Base-by-base conservation (phyloP, 306 rosid species). In the Notholithocarpus densiflorus region DNA sequence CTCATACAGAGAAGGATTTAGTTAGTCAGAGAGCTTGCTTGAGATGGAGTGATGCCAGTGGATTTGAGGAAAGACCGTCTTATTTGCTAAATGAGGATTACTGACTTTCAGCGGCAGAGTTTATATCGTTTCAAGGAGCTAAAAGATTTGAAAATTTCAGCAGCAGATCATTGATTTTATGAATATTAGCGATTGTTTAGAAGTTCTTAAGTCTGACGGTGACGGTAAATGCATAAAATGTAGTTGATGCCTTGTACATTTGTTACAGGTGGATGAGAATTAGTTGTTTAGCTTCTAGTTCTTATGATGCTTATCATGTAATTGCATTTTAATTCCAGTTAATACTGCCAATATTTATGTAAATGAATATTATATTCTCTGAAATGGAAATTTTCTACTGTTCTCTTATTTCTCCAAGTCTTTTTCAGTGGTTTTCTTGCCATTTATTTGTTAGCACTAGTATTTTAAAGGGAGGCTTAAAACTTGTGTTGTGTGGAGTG, bases 241-340 rank as follows among this genome's bases (percentile, higher is more conserved):
- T 76, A 75, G 84, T 56, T 69, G 88, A 85, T 88, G 88, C 87
- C 82, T 78, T 92, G 90, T 92, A 89, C 88, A 88, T 87, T 78
- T 79, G 78, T 86, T 54, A 89, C 88, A 62, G 76, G 86, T 87
- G 83, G 89, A 79, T 73, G 81, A 81, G 82, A 82, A 79, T 84
- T 78, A 85, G 92, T 86, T 75, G 80, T 70, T 77, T 78, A 86
- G 89, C 81, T 77, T 79, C 80, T 84, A 80, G 79, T 88, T 83
- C 34, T 76, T 65, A 75, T 73, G 65, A 68, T 80, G 81, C 77
- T 72, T 54, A 80, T 70, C 68, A 76, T 89, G 84, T 82, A 82
- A 83, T 82, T 80, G 84, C 74, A 79, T 76, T 87, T 73, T 10
- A 72, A 77, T 74, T 80, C 80, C 80, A 62, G 78, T 64, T 65